Percentiles rank a stretch among this genome's conserved stretches.
Evolutionary conservation across 1,139 yeast species (phyloP).

Genomic region (Suhomyces maxii): DNA sequence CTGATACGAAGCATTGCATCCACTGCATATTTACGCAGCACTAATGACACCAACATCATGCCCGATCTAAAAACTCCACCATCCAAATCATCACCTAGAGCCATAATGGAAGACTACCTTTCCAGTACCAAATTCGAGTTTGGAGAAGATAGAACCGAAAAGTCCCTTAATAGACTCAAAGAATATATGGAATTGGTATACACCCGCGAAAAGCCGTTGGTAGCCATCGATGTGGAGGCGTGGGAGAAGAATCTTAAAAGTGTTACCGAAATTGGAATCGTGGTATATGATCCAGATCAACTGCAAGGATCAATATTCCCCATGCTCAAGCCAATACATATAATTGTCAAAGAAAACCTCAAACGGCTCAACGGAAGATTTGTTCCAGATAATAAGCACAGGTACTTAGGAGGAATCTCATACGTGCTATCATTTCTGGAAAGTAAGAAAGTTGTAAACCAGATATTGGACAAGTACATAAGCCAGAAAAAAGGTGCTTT

Average conservation of each 20-base stretch:
- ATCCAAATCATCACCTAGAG: background rate
- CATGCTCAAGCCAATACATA: conserved; percentile 19
- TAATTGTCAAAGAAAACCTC: conserved; percentile 20
- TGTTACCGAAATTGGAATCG: conserved; percentile 25
- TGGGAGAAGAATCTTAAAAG: conserved; percentile 18
- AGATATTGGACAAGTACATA: conserved; percentile 17
- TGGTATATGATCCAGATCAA: conserved; percentile 22
- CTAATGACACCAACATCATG: background rate
- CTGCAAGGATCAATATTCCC: conserved; percentile 19
- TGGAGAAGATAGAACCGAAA: conserved; percentile 1
- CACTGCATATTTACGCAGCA: background rate
- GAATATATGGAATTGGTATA: conserved; percentile 19
- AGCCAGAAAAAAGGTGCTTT: conserved; percentile 16
- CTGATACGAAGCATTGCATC: background rate
- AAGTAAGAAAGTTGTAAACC: conserved; percentile 13
- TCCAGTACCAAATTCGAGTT: conserved; percentile 5
- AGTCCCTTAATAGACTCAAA: conserved; percentile 1
- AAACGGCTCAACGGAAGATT: conserved; percentile 16
- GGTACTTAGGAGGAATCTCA: conserved; percentile 21
- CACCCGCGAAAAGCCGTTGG: conserved; percentile 20
- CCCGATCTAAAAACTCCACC: background rate
- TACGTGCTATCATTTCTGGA: conserved; percentile 15
- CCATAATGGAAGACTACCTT: conserved; percentile 13
- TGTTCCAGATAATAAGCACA: conserved; percentile 23
- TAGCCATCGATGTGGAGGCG: conserved; percentile 27